Evolutionary conservation across 148 eudicot genomes (phyloP).

Genomic region (Chenopodium suecicum): DNA sequence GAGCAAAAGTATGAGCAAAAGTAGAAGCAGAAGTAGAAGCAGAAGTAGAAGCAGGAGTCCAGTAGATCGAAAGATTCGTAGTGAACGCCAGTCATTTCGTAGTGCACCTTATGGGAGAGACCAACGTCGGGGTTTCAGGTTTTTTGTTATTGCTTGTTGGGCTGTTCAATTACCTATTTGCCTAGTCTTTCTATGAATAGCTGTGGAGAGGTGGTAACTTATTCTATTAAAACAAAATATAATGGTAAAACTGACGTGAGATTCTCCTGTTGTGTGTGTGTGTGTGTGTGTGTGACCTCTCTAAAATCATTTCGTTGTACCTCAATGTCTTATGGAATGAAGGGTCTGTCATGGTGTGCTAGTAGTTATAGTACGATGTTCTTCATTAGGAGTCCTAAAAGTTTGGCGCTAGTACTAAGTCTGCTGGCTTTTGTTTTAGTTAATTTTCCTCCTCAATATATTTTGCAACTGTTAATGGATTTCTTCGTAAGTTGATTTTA

Average conservation of each 20-base stretch:
- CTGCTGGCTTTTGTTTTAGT: neutral
- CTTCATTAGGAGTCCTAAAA: neutral
- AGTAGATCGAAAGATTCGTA: slow-evolving; percentile 60
- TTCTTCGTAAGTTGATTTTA: neutral
- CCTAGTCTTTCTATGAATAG: neutral
- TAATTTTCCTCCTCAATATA: neutral
- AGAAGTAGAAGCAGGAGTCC: slow-evolving; percentile 64
- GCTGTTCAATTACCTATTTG: neutral
- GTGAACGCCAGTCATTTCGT: slow-evolving; percentile 54
- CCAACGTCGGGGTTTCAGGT: slow-evolving; percentile 77
- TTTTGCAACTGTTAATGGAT: neutral
- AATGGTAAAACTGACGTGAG: neutral
- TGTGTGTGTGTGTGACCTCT: neutral
- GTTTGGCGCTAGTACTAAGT: neutral
- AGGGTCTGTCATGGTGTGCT: neutral
- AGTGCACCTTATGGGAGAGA: slow-evolving; percentile 83
- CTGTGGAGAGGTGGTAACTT: neutral
- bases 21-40: slow-evolving; percentile 47
- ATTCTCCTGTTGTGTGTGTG: neutral
- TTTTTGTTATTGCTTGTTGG: slow-evolving; percentile 34
- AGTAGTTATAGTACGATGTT: no score
- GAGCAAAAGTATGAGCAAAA: slow-evolving; percentile 34
- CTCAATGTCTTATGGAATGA: neutral
- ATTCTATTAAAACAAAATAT: neutral
- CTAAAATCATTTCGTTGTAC: neutral